phyloP scores from a whole-genome alignment of 331 rosid species.

The Quercus lobata region DNA sequence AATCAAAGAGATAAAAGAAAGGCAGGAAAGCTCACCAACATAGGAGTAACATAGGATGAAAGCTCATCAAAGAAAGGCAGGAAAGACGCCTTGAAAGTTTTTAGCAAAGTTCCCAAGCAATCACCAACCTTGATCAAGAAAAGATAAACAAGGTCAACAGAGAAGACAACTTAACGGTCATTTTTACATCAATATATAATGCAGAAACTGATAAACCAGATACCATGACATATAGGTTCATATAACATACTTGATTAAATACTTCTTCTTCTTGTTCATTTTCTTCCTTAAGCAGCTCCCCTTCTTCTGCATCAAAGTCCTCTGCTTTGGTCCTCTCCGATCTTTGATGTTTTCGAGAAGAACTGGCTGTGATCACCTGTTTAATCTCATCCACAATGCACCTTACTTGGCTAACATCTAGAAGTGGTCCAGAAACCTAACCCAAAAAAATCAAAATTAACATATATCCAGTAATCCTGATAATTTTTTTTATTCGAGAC shows the following conservation, averaged over 20 bases:
- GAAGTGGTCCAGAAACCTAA: constrained; percentile 51
- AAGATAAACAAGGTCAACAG: neutral
- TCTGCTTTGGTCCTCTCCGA: constrained; percentile 69
- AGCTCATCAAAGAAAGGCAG: constrained; percentile 70
- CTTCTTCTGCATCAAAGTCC: constrained; percentile 73
- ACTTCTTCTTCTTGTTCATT: constrained; percentile 76
- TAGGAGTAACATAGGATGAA: constrained; percentile 49
- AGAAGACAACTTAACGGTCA: constrained; percentile 2
- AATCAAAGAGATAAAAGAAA: neutral
- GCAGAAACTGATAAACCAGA: neutral
- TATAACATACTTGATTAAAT: constrained; percentile 56
- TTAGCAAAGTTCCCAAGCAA: constrained; percentile 68
- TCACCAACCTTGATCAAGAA: constrained; percentile 54
- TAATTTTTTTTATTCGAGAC: too few relatives aligned
- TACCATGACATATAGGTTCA: constrained; percentile 4
- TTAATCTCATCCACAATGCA: constrained; percentile 66
- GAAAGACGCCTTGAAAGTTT: constrained; percentile 61
- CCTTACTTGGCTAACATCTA: constrained; percentile 61
- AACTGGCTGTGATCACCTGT: constrained; percentile 63
- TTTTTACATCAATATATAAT: neutral
- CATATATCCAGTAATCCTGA: neutral
- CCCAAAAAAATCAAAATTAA: constrained; percentile 12
- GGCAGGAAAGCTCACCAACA: constrained; percentile 43
- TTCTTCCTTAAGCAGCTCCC: constrained; percentile 64
- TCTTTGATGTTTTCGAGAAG: constrained; percentile 59